Conservation (phyloP, 1,139 yeast genomes). For the Geotrichum candidum region DNA sequence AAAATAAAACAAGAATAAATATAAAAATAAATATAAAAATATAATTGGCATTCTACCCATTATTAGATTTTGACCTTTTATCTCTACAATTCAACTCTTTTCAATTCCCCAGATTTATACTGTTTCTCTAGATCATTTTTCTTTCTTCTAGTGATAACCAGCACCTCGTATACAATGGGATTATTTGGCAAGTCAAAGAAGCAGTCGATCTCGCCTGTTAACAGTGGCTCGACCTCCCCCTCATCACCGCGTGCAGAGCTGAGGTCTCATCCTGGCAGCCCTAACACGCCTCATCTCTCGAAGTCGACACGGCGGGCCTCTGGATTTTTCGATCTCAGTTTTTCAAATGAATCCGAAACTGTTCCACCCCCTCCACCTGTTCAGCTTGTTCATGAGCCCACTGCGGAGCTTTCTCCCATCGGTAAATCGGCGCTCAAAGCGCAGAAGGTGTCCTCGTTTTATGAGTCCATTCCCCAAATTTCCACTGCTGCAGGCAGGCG, state of each 20-base stretch:
- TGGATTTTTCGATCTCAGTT: constrained; percentile 9
- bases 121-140: background rate
- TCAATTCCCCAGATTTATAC: background rate
- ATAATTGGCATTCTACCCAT: too few species aligned
- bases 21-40: too few species aligned
- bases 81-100: too few species aligned
- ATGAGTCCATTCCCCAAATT: constrained; percentile 3
- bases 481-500: background rate
- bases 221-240: background rate
- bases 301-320: constrained; percentile 5
- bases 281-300: background rate
- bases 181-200: constrained; percentile 2
- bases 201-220: background rate
- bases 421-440: constrained; percentile 5
- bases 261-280: background rate
- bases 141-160: background rate
- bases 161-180: background rate
- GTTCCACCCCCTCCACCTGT: constrained; percentile 1
- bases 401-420: background rate
- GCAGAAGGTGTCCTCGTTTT: constrained; percentile 6
- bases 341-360: background rate
- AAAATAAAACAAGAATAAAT: too few species aligned
- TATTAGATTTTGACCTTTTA: too few species aligned
- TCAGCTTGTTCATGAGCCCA: constrained; percentile 1
- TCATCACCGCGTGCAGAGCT: background rate